Evolutionary conservation across 202 grass and related monocot genomes (phyloP).

Genomic region (Miscanthus sacchariflorus): DNA sequence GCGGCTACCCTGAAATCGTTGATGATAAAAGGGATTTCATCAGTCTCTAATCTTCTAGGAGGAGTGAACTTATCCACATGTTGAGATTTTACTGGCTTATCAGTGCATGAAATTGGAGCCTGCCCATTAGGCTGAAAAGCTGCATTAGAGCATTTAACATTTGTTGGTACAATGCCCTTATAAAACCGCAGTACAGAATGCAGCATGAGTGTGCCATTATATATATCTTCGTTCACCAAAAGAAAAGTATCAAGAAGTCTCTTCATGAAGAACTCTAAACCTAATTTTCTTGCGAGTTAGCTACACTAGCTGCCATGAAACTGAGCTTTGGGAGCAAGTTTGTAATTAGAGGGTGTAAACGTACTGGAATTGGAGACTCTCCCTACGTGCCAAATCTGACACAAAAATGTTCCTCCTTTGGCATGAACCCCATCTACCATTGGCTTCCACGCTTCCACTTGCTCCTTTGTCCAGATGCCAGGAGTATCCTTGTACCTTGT

Average conservation of each 20-base stretch:
- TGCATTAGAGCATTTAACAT: conserved; percentile 40
- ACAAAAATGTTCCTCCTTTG: conserved; percentile 66
- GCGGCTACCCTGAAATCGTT: conserved; percentile 77
- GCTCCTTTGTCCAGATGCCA: conserved; percentile 62
- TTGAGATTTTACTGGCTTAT: conserved; percentile 58
- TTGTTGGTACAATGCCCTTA: background rate
- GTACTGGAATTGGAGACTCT: conserved; percentile 56
- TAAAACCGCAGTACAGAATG: background rate
- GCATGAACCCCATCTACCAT: conserved; percentile 50
- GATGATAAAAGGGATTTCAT: conserved; percentile 76
- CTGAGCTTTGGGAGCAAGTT: background rate
- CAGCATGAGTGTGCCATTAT: background rate
- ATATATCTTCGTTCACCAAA: conserved; percentile 19
- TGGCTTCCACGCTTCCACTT: conserved; percentile 62
- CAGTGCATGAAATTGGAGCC: conserved; percentile 77
- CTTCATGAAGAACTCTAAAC: background rate
- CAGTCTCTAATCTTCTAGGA: conserved; percentile 63
- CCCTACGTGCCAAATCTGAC: conserved; percentile 62
- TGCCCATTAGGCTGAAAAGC: conserved; percentile 85
- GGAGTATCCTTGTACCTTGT: conserved; percentile 57
- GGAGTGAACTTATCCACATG: conserved; percentile 43
- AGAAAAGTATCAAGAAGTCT: background rate
- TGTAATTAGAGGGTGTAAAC: conserved; percentile 6
- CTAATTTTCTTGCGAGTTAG: conserved; percentile 9
- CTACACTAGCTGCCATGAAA: background rate